phyloP scores from a whole-genome alignment of 306 rosid genomes.

The Benincasa hispida region DNA sequence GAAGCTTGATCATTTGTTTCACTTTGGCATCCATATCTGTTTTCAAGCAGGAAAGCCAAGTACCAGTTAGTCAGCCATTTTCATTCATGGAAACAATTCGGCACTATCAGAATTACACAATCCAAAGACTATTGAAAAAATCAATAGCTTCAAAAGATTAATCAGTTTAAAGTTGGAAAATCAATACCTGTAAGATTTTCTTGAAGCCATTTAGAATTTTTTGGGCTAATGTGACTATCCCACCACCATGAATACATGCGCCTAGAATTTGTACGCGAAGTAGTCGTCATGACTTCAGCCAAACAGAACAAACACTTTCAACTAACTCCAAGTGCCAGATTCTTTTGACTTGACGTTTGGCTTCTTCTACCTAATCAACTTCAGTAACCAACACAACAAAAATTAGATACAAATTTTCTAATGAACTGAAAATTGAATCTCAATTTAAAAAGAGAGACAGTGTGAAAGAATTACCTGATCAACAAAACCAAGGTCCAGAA shows the following conservation, averaged over 20 bases:
- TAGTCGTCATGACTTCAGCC: conserved; percentile 35
- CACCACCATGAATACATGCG: conserved; percentile 99
- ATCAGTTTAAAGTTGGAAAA: background rate
- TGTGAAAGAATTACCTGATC: background rate
- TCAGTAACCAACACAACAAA: background rate
- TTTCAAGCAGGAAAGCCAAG: background rate
- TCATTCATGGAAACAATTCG: background rate
- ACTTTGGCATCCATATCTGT: conserved; percentile 94
- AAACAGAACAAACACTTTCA: background rate
- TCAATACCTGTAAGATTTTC: conserved; percentile 70
- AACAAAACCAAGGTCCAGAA: conserved; percentile 4
- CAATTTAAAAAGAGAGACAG: background rate
- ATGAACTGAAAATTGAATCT: background rate
- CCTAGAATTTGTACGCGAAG: conserved; percentile 36
- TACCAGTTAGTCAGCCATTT: background rate
- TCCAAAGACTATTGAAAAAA: background rate
- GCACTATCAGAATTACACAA: background rate
- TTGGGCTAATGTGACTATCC: conserved; percentile 96
- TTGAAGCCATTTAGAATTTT: conserved; percentile 97
- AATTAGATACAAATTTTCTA: background rate
- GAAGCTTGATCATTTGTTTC: conserved; percentile 93
- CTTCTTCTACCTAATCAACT: background rate
- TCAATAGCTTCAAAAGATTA: background rate
- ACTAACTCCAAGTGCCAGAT: background rate
- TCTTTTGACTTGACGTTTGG: background rate